Conservation (phyloP, 345 rosid genomes). For the Excoecaria agallocha region DNA sequence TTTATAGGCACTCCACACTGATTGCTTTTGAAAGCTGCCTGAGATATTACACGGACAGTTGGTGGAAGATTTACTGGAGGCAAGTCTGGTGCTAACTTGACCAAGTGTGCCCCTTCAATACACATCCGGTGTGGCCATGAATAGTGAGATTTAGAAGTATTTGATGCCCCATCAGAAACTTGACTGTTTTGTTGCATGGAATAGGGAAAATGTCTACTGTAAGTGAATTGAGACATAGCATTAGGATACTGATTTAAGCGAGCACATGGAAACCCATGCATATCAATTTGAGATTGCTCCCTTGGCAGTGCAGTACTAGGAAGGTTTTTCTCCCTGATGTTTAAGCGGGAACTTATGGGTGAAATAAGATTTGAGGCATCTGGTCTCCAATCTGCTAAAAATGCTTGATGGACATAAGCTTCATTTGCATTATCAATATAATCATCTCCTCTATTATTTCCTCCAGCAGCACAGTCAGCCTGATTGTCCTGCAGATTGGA, state of each 20-base stretch:
- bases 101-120: conserved; percentile 47
- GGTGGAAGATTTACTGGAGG: conserved; percentile 95
- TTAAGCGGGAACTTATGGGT: conserved; percentile 27
- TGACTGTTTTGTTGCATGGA: conserved; percentile 25
- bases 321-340: conserved; percentile 33
- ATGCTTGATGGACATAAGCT: conserved; percentile 80
- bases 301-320: conserved; percentile 18
- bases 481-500: conserved; percentile 47
- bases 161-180: conserved; percentile 25
- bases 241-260: conserved; percentile 23
- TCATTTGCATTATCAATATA: conserved; percentile 51
- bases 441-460: conserved; percentile 56
- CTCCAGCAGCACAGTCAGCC: conserved; percentile 43
- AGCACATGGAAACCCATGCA: conserved; percentile 35
- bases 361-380: conserved; percentile 36
- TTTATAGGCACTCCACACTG: conserved; percentile 38
- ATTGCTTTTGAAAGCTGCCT: conserved; percentile 51
- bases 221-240: conserved; percentile 21
- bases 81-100: conserved; percentile 89
- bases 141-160: conserved; percentile 38
- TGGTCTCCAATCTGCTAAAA: conserved; percentile 83
- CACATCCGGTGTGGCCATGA: conserved; percentile 46
- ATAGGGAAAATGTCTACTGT: conserved; percentile 22
- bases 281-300: conserved; percentile 29
- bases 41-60: conserved; percentile 76